phyloP scores from a whole-genome alignment of 345 rosid genomes.

The Nasturtium officinale region DNA sequence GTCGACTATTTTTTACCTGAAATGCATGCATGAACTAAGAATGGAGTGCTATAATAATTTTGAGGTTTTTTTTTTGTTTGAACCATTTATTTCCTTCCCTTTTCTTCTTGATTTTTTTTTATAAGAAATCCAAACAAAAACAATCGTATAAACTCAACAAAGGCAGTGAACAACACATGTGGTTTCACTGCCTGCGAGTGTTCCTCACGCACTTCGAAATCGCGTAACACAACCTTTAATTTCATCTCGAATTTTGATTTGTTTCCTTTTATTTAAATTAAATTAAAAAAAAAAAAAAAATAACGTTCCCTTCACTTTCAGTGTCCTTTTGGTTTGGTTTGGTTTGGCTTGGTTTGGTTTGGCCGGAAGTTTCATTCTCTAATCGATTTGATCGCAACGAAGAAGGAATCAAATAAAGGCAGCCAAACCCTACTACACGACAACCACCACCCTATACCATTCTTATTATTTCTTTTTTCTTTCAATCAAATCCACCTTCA shows the following conservation, averaged over 20 bases:
- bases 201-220: background rate
- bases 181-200: slow-evolving; percentile 12
- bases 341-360: no score
- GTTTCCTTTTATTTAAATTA: no score
- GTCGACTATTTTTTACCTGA: background rate
- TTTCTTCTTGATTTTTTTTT: background rate
- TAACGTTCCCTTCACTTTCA: no score
- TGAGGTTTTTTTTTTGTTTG: no score
- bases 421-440: slow-evolving; percentile 40
- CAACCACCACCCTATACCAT: no score
- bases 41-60: background rate
- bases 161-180: slow-evolving; percentile 30
- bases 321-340: no score
- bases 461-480: no score
- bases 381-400: slow-evolving; percentile 33
- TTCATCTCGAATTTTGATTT: no score
- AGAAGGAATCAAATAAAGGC: slow-evolving; percentile 25
- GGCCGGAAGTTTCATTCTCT: slow-evolving; percentile 40
- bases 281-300: no score
- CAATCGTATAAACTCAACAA: slow-evolving; percentile 14
- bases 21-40: background rate
- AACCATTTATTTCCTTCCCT: no score
- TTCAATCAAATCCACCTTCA: background rate
- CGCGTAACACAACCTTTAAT: slow-evolving; percentile 26
- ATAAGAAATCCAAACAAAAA: slow-evolving; percentile 8